phyloP scores from a whole-genome alignment of 768 basidiomycete species.

The Tricholoma sp. region DNA sequence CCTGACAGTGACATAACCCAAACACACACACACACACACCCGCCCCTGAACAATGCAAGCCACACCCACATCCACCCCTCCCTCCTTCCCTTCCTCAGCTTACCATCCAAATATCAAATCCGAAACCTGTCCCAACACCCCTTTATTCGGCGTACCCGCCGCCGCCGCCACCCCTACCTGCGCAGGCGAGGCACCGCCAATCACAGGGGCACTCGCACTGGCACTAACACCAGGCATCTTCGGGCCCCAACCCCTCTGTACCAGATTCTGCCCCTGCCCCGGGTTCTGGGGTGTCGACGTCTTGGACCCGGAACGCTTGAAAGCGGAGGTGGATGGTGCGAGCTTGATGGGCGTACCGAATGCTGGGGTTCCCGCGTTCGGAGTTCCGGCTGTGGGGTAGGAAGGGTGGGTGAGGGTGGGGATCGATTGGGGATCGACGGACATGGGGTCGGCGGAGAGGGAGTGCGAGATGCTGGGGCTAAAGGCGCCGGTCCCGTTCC shows the following conservation, averaged over 20 bases:
- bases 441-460: conserved; percentile 32
- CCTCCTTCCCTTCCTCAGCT: conserved; percentile 8
- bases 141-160: conserved; percentile 39
- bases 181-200: conserved; percentile 7
- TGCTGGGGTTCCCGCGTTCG: conserved; percentile 29
- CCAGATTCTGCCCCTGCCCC: background rate
- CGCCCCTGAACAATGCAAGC: background rate
- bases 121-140: conserved; percentile 67
- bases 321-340: conserved; percentile 69
- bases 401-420: conserved; percentile 8
- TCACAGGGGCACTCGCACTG: conserved; percentile 2
- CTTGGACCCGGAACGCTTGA: conserved; percentile 43
- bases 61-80: background rate
- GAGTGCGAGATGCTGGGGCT: conserved; percentile 1
- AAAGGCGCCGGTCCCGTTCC: conserved; percentile 13
- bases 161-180: conserved; percentile 12
- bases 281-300: conserved; percentile 22
- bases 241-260: conserved; percentile 18
- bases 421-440: conserved; percentile 36
- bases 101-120: conserved; percentile 85
- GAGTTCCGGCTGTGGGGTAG: background rate
- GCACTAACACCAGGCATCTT: conserved; percentile 12
- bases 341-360: conserved; percentile 71
- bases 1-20: no score
- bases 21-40: background rate